These are phyloP conservation scores for Silene latifolia DNA, from an alignment of 148 eudicot genomes.

Conservation along the genomic window DNA sequence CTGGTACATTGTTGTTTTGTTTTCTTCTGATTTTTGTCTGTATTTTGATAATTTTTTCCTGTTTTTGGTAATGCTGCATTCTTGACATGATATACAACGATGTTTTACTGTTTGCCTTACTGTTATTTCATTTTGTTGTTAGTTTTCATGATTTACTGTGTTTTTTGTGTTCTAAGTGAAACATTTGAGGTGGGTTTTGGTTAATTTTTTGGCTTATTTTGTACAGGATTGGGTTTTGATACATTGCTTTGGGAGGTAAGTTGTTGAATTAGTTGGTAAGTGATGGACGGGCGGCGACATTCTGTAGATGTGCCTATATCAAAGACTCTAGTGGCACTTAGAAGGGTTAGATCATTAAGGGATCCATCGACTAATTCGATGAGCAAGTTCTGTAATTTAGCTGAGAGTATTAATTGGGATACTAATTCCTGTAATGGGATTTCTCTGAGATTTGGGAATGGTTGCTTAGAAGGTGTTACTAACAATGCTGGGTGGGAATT, in stretches of 20 bases:
- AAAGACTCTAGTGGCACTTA: slow-evolving; percentile 70
- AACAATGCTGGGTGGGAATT: slow-evolving; percentile 29
- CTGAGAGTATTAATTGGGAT: slow-evolving; percentile 82
- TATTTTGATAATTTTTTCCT: not conserved
- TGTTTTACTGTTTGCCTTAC: not conserved
- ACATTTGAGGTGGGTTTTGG: slow-evolving; percentile 12
- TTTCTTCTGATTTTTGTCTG: slow-evolving; percentile 13
- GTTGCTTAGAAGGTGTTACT: slow-evolving; percentile 26
- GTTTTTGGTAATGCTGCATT: slow-evolving; percentile 27
- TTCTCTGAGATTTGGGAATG: slow-evolving; percentile 57
- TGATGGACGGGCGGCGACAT: slow-evolving; percentile 89
- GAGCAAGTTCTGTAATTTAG: slow-evolving; percentile 57
- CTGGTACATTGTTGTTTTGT: slow-evolving; percentile 19
- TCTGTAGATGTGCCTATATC: slow-evolving; percentile 89
- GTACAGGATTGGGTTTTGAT: no score
- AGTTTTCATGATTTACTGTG: slow-evolving; percentile 5
- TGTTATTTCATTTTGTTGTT: slow-evolving; percentile 15
- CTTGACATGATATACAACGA: slow-evolving; percentile 15
- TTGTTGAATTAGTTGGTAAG: slow-evolving; percentile 2
- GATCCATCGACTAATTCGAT: slow-evolving; percentile 88
- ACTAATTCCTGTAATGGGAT: slow-evolving; percentile 69
- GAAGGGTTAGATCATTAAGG: slow-evolving; percentile 92
- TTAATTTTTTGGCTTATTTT: not conserved
- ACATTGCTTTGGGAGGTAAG: no score
- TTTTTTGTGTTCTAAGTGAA: not conserved